Base-by-base conservation (phyloP, 768 basidiomycete genomes). In the Suillus variegatus region DNA sequence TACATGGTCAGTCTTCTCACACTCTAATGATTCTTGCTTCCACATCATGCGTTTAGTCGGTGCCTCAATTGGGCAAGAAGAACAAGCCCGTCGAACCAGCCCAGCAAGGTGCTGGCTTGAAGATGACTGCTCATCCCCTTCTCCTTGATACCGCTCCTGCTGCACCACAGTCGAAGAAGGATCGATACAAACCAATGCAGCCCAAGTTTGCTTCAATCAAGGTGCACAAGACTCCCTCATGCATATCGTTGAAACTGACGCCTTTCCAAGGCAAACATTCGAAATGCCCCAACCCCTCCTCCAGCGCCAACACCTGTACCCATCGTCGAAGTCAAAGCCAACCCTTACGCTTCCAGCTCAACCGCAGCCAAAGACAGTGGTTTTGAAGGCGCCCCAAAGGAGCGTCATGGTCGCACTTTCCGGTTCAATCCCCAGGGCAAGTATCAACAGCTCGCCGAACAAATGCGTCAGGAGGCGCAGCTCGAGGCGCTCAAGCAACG, bases 171-270 rank as follows among this genome's bases (percentile, higher is more conserved):
- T 89, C 89, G 35, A 93, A 92, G 78, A 94, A 96, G 76, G 94
- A 97, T 76, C 81, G 92, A 67, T 97, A 97, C 78, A 97, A 96
- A 75, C 95, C 97, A 20, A 98, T 99, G 96, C 95, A 96, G 68
- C 97, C 97, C 60, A 99, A 99, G 77, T 99, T 99, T 76, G 93
- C 96, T 0, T 94, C 94, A 4, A 95, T 97, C 77, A 95, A 91
- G 82, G 93, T 90, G 22, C 57, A 81, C 70, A 40, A 4, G 54
- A 14, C 32, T 49, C 25, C 44, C 16, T 18, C 35, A 14, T n/a
- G 43, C 16, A 41, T n/a, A 16, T 63, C 47, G 32, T 51, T 25
- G 57, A 28, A 66, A 65, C 32, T 66, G 18, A 71, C 55, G 3
- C 38, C 4, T 1, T n/a, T 60, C 4, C 14, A 60, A 89, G 84